A percentile compares a stretch with the other conserved stretches of the same genome.
Conservation (phyloP, 768 basidiomycete species). For the Tricholoma furcatifolium region DNA sequence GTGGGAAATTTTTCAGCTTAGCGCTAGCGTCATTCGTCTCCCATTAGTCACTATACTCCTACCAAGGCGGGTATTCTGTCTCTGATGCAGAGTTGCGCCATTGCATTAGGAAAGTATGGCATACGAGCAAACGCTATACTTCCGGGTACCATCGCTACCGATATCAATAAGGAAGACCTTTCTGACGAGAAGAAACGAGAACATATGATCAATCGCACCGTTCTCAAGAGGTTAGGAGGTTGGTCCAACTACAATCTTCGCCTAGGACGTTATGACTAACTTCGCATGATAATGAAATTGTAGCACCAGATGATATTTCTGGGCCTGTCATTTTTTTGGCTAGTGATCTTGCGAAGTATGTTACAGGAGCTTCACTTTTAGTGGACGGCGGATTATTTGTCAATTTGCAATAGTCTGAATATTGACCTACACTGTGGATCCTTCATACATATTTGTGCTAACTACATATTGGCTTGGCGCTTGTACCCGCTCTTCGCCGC, state of each 20-base stretch:
- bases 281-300: neutral
- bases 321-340: constrained; percentile 76
- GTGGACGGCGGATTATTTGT: constrained; percentile 78
- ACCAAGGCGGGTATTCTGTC: constrained; percentile 79
- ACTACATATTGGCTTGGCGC: neutral
- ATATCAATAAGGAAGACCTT: constrained; percentile 78
- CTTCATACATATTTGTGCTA: constrained; percentile 2
- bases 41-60: constrained; percentile 66
- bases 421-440: neutral
- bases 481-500: neutral
- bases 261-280: neutral
- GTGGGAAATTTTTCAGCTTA: constrained; percentile 7
- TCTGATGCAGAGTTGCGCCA: constrained; percentile 78
- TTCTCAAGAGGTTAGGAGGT: constrained; percentile 67
- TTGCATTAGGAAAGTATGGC: constrained; percentile 73
- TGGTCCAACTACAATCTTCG: constrained; percentile 13
- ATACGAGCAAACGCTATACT: constrained; percentile 72
- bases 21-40: neutral
- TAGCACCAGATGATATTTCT: constrained; percentile 68
- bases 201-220: constrained; percentile 63
- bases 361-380: constrained; percentile 62
- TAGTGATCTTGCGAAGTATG: constrained; percentile 68
- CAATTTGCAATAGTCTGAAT: constrained; percentile 57
- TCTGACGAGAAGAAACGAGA: constrained; percentile 55
- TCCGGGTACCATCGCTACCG: constrained; percentile 77